These are phyloP conservation scores for Echria macrotheca DNA, from an alignment of 495 filamentous ascomycete species.

Conservation along the genomic window DNA sequence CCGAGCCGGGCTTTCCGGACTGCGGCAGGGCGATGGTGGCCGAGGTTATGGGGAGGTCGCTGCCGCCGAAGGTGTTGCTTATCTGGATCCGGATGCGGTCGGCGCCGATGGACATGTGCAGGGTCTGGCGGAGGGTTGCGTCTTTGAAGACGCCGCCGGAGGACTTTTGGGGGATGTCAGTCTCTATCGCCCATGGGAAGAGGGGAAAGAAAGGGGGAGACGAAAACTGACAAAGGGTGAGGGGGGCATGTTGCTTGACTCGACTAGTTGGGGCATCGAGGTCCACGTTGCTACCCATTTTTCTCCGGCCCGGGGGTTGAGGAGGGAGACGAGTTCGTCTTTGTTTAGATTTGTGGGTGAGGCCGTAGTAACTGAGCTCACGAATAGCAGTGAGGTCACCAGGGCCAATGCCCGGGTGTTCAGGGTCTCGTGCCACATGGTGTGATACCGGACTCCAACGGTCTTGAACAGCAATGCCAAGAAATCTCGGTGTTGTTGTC, in stretches of 20 bases:
- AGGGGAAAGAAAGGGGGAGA: background rate
- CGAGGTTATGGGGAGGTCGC: conserved; percentile 54
- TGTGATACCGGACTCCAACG: no score
- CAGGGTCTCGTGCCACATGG: no score
- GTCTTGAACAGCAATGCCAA: no score
- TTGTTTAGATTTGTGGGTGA: no score
- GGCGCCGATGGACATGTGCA: conserved; percentile 52
- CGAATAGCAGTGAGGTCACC: no score
- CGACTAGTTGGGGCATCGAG: conserved; percentile 61
- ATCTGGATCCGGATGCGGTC: conserved; percentile 56
- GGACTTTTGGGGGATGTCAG: conserved; percentile 4
- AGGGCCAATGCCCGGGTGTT: no score
- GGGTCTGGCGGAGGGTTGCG: conserved; percentile 62
- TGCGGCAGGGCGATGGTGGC: conserved; percentile 52
- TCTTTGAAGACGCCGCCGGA: conserved; percentile 37
- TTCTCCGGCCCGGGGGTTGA: no score
- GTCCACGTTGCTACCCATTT: conserved; percentile 66
- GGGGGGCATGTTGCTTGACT: conserved; percentile 56
- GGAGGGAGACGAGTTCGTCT: no score
- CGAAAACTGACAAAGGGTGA: conserved; percentile 49
- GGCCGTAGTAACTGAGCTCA: no score
- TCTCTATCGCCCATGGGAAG: background rate
- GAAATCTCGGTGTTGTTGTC: no score
- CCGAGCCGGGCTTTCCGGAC: conserved; percentile 45
- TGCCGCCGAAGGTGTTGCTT: conserved; percentile 62